Percentiles rank a stretch among this genome's conserved stretches.
phyloP scores from a whole-genome alignment of 73 alveolate species.

The Stentor coeruleus region DNA sequence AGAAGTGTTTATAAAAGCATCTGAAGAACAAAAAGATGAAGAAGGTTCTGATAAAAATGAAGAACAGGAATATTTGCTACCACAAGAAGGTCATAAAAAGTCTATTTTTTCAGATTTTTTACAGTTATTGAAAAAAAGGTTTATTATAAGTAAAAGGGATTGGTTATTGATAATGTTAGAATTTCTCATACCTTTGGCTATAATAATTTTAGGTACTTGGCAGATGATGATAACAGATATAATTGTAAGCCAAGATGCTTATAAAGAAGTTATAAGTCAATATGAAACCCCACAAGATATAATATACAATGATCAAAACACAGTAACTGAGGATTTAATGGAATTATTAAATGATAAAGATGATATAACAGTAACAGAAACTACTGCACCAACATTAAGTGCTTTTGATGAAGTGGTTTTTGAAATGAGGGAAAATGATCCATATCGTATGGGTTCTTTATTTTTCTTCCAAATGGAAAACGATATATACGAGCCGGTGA shows the following conservation, averaged over 20 bases:
- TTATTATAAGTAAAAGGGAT: constrained; percentile 63
- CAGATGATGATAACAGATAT: constrained; percentile 30
- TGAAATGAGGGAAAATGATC: constrained; percentile 21
- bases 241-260: constrained; percentile 13
- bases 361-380: background rate
- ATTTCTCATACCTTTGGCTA: constrained; percentile 73
- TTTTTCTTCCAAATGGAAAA: constrained; percentile 39
- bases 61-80: constrained; percentile 35
- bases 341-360: background rate
- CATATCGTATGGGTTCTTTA: constrained; percentile 50
- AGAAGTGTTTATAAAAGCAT: constrained; percentile 93
- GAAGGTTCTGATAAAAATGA: constrained; percentile 32
- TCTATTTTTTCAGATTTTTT: constrained; percentile 23
- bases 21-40: constrained; percentile 40
- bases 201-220: constrained; percentile 71
- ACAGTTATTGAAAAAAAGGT: constrained; percentile 74
- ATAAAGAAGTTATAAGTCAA: background rate
- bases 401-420: constrained; percentile 37
- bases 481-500: background rate
- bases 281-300: constrained; percentile 23
- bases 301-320: background rate
- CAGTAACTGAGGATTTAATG: background rate
- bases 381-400: no score
- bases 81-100: constrained; percentile 12
- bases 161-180: constrained; percentile 70